These are phyloP conservation scores for Fusarium sp. DNA, from an alignment of 2,329 filamentous ascomycete species.

Conservation along the genomic window DNA sequence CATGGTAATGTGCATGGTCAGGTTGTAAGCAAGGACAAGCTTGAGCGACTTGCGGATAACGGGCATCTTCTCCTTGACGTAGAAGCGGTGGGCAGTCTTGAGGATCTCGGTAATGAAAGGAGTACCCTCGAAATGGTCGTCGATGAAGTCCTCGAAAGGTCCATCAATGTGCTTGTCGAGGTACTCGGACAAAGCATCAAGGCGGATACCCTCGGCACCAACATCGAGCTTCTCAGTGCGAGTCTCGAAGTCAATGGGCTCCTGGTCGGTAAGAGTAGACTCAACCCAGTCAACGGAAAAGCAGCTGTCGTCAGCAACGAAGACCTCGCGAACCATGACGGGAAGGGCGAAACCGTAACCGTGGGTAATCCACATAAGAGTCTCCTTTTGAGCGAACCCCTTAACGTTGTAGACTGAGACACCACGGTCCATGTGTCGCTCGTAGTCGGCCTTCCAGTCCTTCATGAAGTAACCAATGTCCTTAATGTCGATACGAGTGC, in stretches of 20 bases:
- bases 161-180: slow-evolving; percentile 94
- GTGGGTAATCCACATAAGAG: slow-evolving; percentile 90
- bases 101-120: slow-evolving; percentile 95
- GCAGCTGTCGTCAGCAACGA: slow-evolving; percentile 89
- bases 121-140: slow-evolving; percentile 96
- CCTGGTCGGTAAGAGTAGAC: slow-evolving; percentile 73
- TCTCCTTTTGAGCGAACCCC: slow-evolving; percentile 77
- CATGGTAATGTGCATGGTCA: slow-evolving; percentile 94
- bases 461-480: slow-evolving; percentile 99
- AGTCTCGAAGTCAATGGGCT: slow-evolving; percentile 84
- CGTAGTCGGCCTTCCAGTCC: slow-evolving; percentile 98
- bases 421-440: slow-evolving; percentile 86
- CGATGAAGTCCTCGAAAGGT: slow-evolving; percentile 91
- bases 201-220: slow-evolving; percentile 87
- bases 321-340: slow-evolving; percentile 93
- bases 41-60: slow-evolving; percentile 96
- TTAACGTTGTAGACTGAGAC: slow-evolving; percentile 97
- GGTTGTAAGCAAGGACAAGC: slow-evolving; percentile 93
- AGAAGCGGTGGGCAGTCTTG: slow-evolving; percentile 95
- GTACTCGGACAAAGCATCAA: slow-evolving; percentile 86
- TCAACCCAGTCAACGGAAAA: slow-evolving; percentile 96
- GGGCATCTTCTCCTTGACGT: slow-evolving; percentile 85
- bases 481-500: slow-evolving; percentile 98
- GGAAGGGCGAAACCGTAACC: slow-evolving; percentile 94
- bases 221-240: slow-evolving; percentile 91